Conservation (phyloP, 768 basidiomycete genomes). For the Atractiella rhizophila region DNA sequence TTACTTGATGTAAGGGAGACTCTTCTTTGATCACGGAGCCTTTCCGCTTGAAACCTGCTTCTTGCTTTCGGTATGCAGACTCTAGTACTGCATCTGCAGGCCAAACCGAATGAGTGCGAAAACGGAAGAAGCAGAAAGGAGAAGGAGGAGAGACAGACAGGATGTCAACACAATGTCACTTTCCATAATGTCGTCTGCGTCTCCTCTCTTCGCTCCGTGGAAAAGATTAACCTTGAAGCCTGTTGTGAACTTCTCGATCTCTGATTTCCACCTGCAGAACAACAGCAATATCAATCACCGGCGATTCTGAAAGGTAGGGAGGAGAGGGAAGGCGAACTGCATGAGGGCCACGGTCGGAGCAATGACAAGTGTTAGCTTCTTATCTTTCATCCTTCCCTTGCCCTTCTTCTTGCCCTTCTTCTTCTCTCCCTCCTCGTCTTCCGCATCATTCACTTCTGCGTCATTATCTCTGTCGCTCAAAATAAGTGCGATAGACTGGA, state of each 20-base stretch:
- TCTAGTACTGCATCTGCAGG: conserved; percentile 60
- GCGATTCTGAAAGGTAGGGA: conserved; percentile 27
- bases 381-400: conserved; percentile 9
- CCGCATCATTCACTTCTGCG: too few species aligned
- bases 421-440: too few species aligned
- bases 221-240: conserved; percentile 39
- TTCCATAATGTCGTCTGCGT: conserved; percentile 36
- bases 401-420: conserved; percentile 1
- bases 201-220: conserved; percentile 57
- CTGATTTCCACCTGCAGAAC: conserved; percentile 74
- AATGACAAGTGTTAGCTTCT: conserved; percentile 67
- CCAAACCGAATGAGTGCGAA: not conserved
- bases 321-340: not conserved
- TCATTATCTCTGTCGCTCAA: conserved; percentile 34
- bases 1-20: conserved; percentile 54
- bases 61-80: conserved; percentile 75
- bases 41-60: conserved; percentile 70
- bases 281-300: too few species aligned
- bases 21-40: conserved; percentile 61
- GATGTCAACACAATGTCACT: conserved; percentile 71
- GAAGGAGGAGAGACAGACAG: conserved; percentile 22
- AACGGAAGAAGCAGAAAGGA: too few species aligned
- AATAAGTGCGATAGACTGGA: conserved; percentile 78
- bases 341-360: conserved; percentile 28
- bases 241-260: conserved; percentile 62